phyloP scores from a whole-genome alignment of 495 filamentous ascomycete species.

The Penicillium chermesinum region DNA sequence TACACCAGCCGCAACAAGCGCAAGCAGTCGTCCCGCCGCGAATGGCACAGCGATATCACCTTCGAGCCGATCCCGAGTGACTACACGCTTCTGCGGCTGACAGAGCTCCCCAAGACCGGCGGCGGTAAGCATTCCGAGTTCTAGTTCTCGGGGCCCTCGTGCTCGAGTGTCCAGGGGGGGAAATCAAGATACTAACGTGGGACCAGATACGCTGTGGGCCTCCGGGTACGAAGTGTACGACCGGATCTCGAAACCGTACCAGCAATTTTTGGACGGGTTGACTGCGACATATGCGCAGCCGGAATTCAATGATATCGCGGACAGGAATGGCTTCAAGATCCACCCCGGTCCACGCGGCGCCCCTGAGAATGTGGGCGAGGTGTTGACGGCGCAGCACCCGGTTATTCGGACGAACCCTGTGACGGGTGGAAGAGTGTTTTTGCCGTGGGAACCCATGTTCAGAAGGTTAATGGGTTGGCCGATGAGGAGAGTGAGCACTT shows the following conservation, averaged over 20 bases:
- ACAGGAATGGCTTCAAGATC: slow-evolving; percentile 50
- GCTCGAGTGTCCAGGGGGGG: no score
- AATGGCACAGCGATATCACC: slow-evolving; percentile 68
- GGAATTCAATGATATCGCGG: slow-evolving; percentile 52
- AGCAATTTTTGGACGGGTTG: slow-evolving; percentile 61
- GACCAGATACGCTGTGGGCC: slow-evolving; percentile 72
- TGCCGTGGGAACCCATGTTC: slow-evolving; percentile 53
- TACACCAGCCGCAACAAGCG: slow-evolving; percentile 35
- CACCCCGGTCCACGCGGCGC: slow-evolving; percentile 54
- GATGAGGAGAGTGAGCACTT: slow-evolving; percentile 60
- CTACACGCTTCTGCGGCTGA: slow-evolving; percentile 61
- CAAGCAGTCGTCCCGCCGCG: slow-evolving; percentile 21
- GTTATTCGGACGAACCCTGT: slow-evolving; percentile 79
- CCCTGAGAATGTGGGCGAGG: slow-evolving; percentile 62
- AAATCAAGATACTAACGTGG: no score
- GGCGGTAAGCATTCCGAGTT: slow-evolving; percentile 47
- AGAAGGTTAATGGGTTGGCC: slow-evolving; percentile 40
- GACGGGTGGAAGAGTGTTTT: slow-evolving; percentile 74
- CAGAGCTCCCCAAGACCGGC: slow-evolving; percentile 60
- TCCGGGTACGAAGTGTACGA: slow-evolving; percentile 77
- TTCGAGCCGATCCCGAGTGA: slow-evolving; percentile 68
- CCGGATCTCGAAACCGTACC: slow-evolving; percentile 60
- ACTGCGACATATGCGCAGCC: slow-evolving; percentile 63
- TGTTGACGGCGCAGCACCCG: slow-evolving; percentile 61
- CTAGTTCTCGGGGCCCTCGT: no score